phyloP scores from a whole-genome alignment of 306 rosid species.

The Ochetophila trinervis region DNA sequence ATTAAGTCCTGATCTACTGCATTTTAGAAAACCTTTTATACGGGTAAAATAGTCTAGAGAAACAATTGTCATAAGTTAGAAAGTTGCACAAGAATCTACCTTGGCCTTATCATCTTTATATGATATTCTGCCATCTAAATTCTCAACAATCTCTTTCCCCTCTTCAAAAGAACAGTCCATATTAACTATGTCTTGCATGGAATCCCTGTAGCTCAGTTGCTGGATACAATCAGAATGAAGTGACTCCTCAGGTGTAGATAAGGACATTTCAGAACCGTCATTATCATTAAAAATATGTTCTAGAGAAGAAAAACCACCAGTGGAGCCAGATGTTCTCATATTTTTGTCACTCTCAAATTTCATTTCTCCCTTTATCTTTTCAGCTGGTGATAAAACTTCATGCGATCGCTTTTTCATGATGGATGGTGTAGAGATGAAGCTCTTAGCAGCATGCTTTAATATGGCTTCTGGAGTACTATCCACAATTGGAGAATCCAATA shows the following conservation, averaged over 20 bases:
- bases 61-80: conserved; percentile 41
- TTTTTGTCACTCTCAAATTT: conserved; percentile 54
- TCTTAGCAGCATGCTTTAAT: conserved; percentile 78
- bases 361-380: conserved; percentile 56
- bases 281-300: conserved; percentile 10
- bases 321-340: conserved; percentile 46
- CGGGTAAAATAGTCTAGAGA: not conserved
- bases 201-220: conserved; percentile 1
- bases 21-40: not conserved
- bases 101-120: conserved; percentile 33
- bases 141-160: conserved; percentile 23
- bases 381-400: conserved; percentile 71
- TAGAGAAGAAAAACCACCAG: conserved; percentile 24
- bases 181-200: conserved; percentile 47
- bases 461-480: conserved; percentile 72
- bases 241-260: conserved; percentile 16
- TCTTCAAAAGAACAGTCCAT: conserved; percentile 26
- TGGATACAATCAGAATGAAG: not conserved
- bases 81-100: conserved; percentile 30
- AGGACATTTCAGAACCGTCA: conserved; percentile 16
- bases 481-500: conserved; percentile 80
- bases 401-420: conserved; percentile 74
- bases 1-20: not conserved
- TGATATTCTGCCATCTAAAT: conserved; percentile 28
- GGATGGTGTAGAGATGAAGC: conserved; percentile 64